Conservation (phyloP, 176 grass and related monocot genomes). For the Musa schizocarpa region DNA sequence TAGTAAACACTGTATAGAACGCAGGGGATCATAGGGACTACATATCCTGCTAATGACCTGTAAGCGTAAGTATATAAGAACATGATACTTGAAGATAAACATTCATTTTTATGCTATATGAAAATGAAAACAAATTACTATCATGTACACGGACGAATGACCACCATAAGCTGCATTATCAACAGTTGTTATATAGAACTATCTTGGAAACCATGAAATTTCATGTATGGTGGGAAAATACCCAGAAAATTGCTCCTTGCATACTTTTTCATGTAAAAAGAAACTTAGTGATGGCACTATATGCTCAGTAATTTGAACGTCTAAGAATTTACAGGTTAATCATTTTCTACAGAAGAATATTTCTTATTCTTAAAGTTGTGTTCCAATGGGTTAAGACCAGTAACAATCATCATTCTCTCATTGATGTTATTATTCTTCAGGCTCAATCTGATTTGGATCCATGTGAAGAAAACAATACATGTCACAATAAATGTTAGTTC, state of each 20-base stretch:
- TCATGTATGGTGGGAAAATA: background rate
- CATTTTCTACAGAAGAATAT: background rate
- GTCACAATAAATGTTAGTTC: no score
- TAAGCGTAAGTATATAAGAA: conserved; percentile 8
- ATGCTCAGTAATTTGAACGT: background rate
- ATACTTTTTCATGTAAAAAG: background rate
- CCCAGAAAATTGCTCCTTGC: background rate
- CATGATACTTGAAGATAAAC: background rate
- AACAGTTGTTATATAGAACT: background rate
- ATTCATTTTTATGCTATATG: background rate
- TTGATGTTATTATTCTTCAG: no score
- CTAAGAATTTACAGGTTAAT: background rate
- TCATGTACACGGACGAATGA: background rate
- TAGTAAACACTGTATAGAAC: conserved; percentile 73
- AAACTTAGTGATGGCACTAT: background rate
- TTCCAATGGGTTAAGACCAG: no score
- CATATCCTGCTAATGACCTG: conserved; percentile 65
- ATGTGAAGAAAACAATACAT: no score
- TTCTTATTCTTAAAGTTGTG: no score
- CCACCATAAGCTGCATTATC: background rate
- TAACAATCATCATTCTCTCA: no score
- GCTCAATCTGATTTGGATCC: no score
- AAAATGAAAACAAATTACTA: background rate
- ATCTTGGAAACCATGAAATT: background rate
- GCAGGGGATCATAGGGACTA: conserved; percentile 64